Evolutionary conservation across 2,329 filamentous ascomycete species (phyloP), one percentile per base, ranked within the genome.

Genomic region (Epichloe gansuensis): DNA sequence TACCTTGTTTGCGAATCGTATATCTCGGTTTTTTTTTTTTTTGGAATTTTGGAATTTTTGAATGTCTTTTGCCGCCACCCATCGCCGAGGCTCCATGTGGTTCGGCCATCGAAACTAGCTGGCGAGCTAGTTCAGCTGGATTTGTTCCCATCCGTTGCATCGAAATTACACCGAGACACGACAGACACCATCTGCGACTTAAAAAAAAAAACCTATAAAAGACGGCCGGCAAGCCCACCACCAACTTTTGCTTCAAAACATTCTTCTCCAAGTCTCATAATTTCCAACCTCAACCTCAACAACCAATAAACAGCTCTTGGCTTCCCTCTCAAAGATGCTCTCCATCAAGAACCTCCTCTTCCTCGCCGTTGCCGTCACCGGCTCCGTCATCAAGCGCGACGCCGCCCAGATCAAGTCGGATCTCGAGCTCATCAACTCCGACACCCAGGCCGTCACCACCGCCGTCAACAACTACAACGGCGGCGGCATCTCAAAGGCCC

Each of bases 331-430:
- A 17, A 48, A 23, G 34, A 54, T 54, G 52, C 49, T 48, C 17
- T 54, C 41, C 49, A 9, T 52, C 52, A 54, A 51, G 46, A 51
- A 45, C 52, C n/a, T 54, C 21, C 9, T 54, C 49, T 45, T 49
- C 41, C 49, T 54, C 15, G 48, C 52, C 43, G 49, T 46, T 3
- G 43, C 52, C 23, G 48, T 31, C 45, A 39, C 48, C 28, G 45
- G 49, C 49, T 51, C 52, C 39, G 44, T 48, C 48, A 35, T 51
- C 45, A 44, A 44, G 52, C 52, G 52, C 38, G 48, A 54, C 48
- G 37, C 21, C 38, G n/a, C 23, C 4, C 25, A 37, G 17, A 12
- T 46, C 48, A 23, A 50, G 38, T 2, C 17, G 1, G 37, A 34
- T 11, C 43, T 54, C 21, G 1, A 48, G 4, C n/a, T 15, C 48